phyloP scores from a whole-genome alignment of 306 rosid species.

The Neltuma alba region DNA sequence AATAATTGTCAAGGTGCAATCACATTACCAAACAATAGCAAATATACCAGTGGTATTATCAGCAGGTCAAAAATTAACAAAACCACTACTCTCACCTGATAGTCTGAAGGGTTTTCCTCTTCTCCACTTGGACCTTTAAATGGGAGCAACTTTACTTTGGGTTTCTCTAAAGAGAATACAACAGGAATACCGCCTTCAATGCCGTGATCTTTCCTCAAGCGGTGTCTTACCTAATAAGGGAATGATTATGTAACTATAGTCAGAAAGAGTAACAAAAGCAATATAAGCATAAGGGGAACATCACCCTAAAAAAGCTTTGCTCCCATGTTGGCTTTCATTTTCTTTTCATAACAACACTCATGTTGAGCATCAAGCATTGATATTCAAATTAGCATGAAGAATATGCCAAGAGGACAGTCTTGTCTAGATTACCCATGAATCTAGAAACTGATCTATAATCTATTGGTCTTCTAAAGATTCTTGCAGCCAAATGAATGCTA shows the following conservation, averaged over 20 bases:
- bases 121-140: conserved; percentile 84
- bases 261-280: conserved; percentile 27
- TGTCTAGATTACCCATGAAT: conserved; percentile 19
- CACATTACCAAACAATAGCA: conserved; percentile 10
- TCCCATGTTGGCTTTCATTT: background rate
- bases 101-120: conserved; percentile 89
- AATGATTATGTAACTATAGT: conserved; percentile 22
- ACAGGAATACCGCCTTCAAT: conserved; percentile 92
- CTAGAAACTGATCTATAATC: conserved; percentile 13
- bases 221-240: conserved; percentile 75
- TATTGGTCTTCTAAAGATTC: background rate
- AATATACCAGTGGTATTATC: conserved; percentile 5
- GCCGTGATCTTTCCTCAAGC: conserved; percentile 78
- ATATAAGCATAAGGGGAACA: conserved; percentile 13
- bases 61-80: conserved; percentile 24
- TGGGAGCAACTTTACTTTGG: conserved; percentile 93
- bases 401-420: background rate
- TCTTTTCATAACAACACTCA: background rate
- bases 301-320: conserved; percentile 3
- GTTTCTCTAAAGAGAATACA: conserved; percentile 92
- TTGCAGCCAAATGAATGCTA: background rate
- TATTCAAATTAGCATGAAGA: conserved; percentile 23
- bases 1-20: background rate
- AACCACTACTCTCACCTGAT: conserved; percentile 62
- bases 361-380: background rate